A percentile compares a stretch with the other conserved stretches of the same genome.
Evolutionary conservation across 805 yeast species (phyloP).

Genomic region (Isabelozyma pseudorhagii): DNA sequence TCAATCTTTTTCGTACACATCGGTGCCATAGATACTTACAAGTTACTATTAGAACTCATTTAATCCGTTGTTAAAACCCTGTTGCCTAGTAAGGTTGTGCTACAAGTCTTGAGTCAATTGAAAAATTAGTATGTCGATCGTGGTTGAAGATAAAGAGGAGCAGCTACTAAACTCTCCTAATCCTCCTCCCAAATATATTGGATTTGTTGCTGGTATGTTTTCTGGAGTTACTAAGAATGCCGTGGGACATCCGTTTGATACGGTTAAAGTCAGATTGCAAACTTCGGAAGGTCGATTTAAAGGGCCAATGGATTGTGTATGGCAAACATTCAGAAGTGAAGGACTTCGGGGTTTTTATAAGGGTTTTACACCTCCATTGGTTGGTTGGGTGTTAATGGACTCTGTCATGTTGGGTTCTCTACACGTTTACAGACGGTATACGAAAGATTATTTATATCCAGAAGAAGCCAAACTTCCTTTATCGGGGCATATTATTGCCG

Average conservation of each 20-base stretch:
- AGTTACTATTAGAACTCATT: background rate
- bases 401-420: constrained; percentile 85
- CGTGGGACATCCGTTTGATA: constrained; percentile 93
- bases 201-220: constrained; percentile 85
- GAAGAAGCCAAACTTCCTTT: constrained; percentile 66
- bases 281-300: constrained; percentile 59
- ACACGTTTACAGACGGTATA: constrained; percentile 67
- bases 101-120: background rate
- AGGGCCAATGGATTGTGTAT: constrained; percentile 80
- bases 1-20: too few relatives aligned
- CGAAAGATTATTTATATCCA: constrained; percentile 62
- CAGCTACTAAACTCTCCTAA: constrained; percentile 9
- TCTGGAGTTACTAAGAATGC: constrained; percentile 84
- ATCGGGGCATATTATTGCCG: constrained; percentile 71
- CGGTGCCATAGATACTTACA: too few relatives aligned
- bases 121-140: background rate
- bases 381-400: constrained; percentile 95
- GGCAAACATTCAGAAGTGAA: constrained; percentile 68
- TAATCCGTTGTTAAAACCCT: too few relatives aligned
- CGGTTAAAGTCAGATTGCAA: constrained; percentile 83
- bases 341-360: constrained; percentile 79
- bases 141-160: constrained; percentile 15
- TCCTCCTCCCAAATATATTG: constrained; percentile 53
- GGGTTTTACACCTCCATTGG: constrained; percentile 89
- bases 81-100: background rate